Conservation (phyloP, 75 land plant genomes). For the Pinus taeda region DNA sequence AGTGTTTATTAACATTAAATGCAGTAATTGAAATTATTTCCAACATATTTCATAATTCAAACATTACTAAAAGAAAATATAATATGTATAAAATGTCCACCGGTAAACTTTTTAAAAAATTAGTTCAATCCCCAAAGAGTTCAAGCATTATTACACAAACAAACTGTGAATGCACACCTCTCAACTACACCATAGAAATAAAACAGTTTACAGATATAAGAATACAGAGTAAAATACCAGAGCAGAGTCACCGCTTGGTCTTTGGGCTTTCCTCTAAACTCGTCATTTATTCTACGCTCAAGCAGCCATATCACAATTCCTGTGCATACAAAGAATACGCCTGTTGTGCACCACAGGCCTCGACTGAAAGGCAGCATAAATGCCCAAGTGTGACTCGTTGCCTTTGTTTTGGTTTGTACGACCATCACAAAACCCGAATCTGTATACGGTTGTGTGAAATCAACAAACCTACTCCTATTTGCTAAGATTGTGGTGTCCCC, state of each 20-base stretch:
- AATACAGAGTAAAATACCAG: constrained; percentile 9
- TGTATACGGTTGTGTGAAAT: constrained; percentile 28
- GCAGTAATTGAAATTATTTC: no score
- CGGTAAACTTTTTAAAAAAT: no score
- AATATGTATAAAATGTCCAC: no score
- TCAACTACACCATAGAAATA: no score
- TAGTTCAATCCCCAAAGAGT: no score
- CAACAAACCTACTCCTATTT: constrained; percentile 12
- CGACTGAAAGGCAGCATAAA: constrained; percentile 43
- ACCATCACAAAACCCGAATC: constrained; percentile 15
- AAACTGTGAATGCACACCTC: no score
- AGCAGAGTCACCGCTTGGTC: constrained; percentile 22
- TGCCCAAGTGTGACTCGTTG: constrained; percentile 30
- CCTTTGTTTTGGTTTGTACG: neutral
- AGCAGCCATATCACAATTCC: constrained; percentile 28
- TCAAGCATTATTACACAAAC: no score
- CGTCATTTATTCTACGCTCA: constrained; percentile 32
- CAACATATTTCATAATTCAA: no score
- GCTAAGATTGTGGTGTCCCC: constrained; percentile 20
- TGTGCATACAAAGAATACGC: constrained; percentile 36
- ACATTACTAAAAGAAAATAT: no score
- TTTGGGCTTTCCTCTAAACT: constrained; percentile 38
- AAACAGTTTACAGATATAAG: no score
- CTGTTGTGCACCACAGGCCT: constrained; percentile 36
- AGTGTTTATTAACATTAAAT: no score